Conservation (phyloP, 2,329 filamentous ascomycete genomes). For the Xylariaceae sp. region DNA sequence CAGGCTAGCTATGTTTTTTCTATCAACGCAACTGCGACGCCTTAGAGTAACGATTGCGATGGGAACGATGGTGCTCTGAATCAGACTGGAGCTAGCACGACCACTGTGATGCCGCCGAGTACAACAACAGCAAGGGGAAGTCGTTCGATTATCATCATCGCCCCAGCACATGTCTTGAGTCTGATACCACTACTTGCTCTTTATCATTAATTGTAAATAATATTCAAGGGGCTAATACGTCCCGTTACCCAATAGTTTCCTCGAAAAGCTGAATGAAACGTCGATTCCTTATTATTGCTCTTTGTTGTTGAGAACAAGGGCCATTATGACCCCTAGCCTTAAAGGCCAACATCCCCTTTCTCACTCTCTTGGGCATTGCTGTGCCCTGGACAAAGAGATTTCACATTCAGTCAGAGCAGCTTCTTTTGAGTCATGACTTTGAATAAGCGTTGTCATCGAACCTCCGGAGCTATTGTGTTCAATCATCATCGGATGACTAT, state of each 20-base stretch:
- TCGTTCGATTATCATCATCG: not conserved
- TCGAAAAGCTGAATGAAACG: not conserved
- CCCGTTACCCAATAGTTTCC: not conserved
- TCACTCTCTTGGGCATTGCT: not conserved
- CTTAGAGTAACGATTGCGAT: conserved; percentile 20
- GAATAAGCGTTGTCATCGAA: too few species aligned
- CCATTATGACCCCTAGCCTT: not conserved
- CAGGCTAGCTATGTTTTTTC: conserved; percentile 58
- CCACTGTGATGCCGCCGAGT: not conserved
- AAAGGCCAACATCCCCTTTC: not conserved
- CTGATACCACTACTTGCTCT: conserved; percentile 8
- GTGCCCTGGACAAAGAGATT: not conserved
- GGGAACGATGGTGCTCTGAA: not conserved
- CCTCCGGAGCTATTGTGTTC: too few species aligned
- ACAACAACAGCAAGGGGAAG: not conserved
- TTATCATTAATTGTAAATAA: conserved; percentile 6
- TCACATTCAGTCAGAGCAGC: too few species aligned
- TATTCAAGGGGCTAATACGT: conserved; percentile 13
- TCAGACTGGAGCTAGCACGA: not conserved
- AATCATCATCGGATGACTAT: too few species aligned
- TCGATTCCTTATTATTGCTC: not conserved
- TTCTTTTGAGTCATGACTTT: too few species aligned
- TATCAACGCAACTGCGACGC: conserved; percentile 36
- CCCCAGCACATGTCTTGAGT: not conserved
- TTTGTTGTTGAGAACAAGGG: not conserved